Evolutionary conservation across 2,329 filamentous ascomycete genomes (phyloP), one percentile per base, ranked within the genome.

Genomic region (Pseudogymnoascus verrucosus): DNA sequence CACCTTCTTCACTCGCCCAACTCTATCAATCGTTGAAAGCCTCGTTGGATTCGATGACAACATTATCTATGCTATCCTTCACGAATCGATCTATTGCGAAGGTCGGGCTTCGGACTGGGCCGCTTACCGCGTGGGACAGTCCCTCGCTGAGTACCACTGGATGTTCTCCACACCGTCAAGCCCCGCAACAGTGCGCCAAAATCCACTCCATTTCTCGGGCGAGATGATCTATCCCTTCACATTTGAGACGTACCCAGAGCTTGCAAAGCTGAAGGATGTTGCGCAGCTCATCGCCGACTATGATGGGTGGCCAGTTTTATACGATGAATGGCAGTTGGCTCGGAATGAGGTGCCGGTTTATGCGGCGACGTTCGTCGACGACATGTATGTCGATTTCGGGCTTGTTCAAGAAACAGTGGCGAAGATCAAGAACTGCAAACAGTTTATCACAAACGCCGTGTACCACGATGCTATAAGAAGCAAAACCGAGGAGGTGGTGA

Each of bases 191-290:
- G 75, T 78, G 62, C 70, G 79, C 16, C 70, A 75, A 39, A 67
- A 77, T 67, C 87, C 88, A 0, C 78, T 95, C 21, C 89, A 84
- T 74, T 96, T 97, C 77, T 91, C 90, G 0, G 92, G 93, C 65
- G 93, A 98, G 77, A 97, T 96, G 91, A 84, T 96, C 61, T 96
- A 87, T 74, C 88, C 89, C 0, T 89, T 90, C 75, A 89, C 93
- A 81, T 93, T 96, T 68, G 85, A 92, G 39, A 88, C 88, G 14
- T 93, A 91, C 71, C 80, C 85, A 0, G 91, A 96, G 74, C 84
- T 98, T 19, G 77, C 77, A n/a, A 78, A 84, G 64, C 76, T 98
- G 57, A 83, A 82, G 63, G 79, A 84, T 10, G 88, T 86, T 0
- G 91, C 91, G 0, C 79, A 93, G 7, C 79, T 86, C 21, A 79